phyloP scores from a whole-genome alignment of 352 stramenopile species.

The Globisporangium yorkense region DNA sequence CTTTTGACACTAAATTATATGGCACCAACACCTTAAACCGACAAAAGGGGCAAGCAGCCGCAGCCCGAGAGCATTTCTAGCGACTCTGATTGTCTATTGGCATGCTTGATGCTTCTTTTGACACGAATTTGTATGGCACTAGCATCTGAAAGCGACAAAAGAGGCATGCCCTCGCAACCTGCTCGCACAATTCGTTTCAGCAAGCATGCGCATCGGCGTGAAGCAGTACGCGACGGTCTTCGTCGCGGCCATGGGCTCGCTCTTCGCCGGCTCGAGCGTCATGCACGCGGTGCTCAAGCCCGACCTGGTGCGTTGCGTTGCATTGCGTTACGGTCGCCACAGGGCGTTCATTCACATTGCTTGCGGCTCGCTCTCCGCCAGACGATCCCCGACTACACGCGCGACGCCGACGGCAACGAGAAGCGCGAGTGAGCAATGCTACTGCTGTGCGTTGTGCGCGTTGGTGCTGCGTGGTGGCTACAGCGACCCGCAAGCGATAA shows the following conservation, averaged over 20 bases:
- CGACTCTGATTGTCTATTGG: no score
- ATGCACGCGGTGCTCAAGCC: slow-evolving; percentile 83
- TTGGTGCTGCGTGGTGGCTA: background rate
- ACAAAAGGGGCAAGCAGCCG: background rate
- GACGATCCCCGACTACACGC: slow-evolving; percentile 13
- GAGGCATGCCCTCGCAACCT: no score
- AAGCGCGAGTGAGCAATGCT: slow-evolving; percentile 8
- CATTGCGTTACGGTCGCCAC: background rate
- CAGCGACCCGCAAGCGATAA: background rate
- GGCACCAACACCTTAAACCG: background rate
- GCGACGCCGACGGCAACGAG: slow-evolving; percentile 8
- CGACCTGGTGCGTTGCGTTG: slow-evolving; percentile 46
- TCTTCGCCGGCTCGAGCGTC: slow-evolving; percentile 78
- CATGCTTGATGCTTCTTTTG: no score
- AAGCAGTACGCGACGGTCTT: slow-evolving; percentile 80
- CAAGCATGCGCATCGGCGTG: slow-evolving; percentile 50
- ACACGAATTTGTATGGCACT: background rate
- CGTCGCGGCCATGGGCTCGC: slow-evolving; percentile 59
- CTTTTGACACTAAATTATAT: background rate
- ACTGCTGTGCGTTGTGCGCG: background rate
- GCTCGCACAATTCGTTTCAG: no score
- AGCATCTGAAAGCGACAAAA: no score
- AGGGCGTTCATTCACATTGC: background rate
- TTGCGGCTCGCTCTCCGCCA: slow-evolving; percentile 1
- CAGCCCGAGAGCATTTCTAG: background rate